These are phyloP conservation scores for Xylaria curta DNA, from an alignment of 495 filamentous ascomycete genomes.

Conservation along the genomic window DNA sequence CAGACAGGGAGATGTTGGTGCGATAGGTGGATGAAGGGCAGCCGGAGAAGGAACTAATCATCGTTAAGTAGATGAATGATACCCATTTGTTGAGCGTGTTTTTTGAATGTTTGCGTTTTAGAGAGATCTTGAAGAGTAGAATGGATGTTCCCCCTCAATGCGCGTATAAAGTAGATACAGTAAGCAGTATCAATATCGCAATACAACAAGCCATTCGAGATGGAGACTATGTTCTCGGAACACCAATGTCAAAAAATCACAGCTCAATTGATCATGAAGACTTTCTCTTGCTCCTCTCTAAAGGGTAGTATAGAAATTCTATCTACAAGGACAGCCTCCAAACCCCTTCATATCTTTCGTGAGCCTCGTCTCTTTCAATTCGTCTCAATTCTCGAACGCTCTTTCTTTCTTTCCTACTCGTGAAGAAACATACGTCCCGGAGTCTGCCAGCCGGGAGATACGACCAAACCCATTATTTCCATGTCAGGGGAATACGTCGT, in stretches of 20 bases:
- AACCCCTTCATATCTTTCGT: not conserved
- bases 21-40: not conserved
- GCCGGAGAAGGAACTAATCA: conserved; percentile 14
- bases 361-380: conserved; percentile 7
- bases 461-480: conserved; percentile 9
- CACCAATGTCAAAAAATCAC: not conserved
- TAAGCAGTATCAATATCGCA: not conserved
- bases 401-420: not conserved
- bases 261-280: not conserved
- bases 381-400: not conserved
- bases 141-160: not conserved
- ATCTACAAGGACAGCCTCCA: not conserved
- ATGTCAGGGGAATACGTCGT: not conserved
- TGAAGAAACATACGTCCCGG: conserved; percentile 5
- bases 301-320: not conserved
- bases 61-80: conserved; percentile 41
- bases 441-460: conserved; percentile 17
- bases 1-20: not conserved
- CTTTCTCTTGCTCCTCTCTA: not conserved
- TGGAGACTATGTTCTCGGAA: not conserved
- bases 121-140: not conserved
- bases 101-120: not conserved
- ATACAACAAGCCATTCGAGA: not conserved
- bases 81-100: conserved; percentile 40
- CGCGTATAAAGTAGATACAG: no score